phyloP scores from a whole-genome alignment of 805 yeast genomes.

The Ascoidea rubescens region DNA sequence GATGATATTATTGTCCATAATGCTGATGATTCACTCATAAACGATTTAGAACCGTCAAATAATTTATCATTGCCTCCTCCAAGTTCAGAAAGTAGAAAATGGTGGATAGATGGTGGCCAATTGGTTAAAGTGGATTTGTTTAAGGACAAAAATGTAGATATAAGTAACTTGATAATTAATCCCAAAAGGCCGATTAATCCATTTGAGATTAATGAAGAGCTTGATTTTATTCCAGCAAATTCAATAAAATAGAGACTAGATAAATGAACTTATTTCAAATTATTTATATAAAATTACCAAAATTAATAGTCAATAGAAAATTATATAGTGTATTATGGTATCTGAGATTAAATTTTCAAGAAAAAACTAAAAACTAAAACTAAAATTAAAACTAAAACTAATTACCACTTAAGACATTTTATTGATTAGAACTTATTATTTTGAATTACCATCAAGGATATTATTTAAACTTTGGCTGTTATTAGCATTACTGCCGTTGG shows the following conservation, averaged over 20 bases:
- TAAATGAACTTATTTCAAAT: too few species aligned
- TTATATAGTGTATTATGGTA: too few species aligned
- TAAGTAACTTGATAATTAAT: conserved; percentile 33
- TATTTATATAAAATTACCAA: too few species aligned
- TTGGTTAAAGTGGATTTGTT: conserved; percentile 53
- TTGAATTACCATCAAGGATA: conserved; percentile 6
- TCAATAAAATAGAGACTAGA: too few species aligned
- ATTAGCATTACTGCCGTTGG: too few species aligned
- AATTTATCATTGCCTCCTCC: conserved; percentile 67
- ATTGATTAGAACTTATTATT: too few species aligned
- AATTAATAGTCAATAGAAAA: too few species aligned
- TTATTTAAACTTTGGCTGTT: conserved; percentile 1
- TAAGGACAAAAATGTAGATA: conserved; percentile 7
- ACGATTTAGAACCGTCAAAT: conserved; percentile 15
- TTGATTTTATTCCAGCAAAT: conserved; percentile 29
- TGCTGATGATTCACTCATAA: conserved; percentile 10
- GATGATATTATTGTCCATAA: conserved; percentile 12
- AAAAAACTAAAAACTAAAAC: too few species aligned
- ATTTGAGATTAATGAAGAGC: conserved; percentile 36
- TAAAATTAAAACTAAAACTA: too few species aligned
- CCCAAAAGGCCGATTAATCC: conserved; percentile 66
- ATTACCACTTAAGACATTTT: too few species aligned
- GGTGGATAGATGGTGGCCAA: conserved; percentile 85
- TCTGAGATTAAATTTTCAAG: too few species aligned
- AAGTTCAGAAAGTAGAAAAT: conserved; percentile 62